Conservation (phyloP, 176 grass and related monocot species). For the Miscanthus lutarioriparius region DNA sequence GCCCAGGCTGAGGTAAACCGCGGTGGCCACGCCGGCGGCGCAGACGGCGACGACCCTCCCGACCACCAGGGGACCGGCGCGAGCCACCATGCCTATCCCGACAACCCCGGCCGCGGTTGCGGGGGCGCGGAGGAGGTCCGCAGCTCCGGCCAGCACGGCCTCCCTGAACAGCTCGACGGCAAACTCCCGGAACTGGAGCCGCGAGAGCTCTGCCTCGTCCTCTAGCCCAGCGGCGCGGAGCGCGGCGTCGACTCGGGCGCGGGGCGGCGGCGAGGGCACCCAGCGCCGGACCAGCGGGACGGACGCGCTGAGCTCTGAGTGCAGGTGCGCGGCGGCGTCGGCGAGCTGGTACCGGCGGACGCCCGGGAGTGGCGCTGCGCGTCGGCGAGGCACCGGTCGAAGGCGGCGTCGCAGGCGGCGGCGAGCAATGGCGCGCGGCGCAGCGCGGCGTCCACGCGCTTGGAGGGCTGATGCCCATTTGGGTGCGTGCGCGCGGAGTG, state of each 20-base stretch:
- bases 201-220: conserved; percentile 8
- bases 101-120: conserved; percentile 57
- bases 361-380: conserved; percentile 46
- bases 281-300: conserved; percentile 56
- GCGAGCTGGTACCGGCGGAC: conserved; percentile 70
- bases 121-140: conserved; percentile 35
- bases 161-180: conserved; percentile 59
- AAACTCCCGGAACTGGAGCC: conserved; percentile 47
- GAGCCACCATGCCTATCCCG: conserved; percentile 42
- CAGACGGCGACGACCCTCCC: conserved; percentile 59
- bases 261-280: conserved; percentile 39
- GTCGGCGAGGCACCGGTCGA: conserved; percentile 48
- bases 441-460: conserved; percentile 60
- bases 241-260: conserved; percentile 49
- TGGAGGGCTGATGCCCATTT: conserved; percentile 74
- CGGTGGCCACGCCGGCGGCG: conserved; percentile 55
- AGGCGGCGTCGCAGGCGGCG: conserved; percentile 58
- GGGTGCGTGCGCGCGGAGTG: background rate
- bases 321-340: conserved; percentile 51
- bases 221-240: conserved; percentile 36
- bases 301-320: conserved; percentile 32
- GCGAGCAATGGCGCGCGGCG: conserved; percentile 53
- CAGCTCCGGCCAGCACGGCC: conserved; percentile 50
- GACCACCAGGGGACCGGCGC: conserved; percentile 36
- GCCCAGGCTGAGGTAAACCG: conserved; percentile 70